A percentile compares a stretch with the other conserved stretches of the same genome.
Evolutionary conservation across 2,329 filamentous ascomycete species (phyloP).

Genomic region (Pyrenophora teres): DNA sequence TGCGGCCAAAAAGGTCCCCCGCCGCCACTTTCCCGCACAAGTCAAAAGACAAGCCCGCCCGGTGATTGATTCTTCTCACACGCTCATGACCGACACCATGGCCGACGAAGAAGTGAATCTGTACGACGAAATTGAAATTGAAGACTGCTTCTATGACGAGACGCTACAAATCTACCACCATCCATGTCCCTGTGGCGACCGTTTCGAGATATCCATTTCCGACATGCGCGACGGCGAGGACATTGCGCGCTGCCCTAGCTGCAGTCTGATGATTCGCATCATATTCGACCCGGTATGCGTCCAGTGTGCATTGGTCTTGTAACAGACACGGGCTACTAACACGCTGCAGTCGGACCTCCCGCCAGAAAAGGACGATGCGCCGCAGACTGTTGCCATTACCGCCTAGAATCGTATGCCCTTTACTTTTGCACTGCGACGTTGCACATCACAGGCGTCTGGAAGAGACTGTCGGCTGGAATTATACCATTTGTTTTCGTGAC

Average conservation of each 20-base stretch:
- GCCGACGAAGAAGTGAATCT: constrained; percentile 61
- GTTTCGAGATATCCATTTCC: constrained; percentile 85
- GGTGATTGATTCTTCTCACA: not conserved
- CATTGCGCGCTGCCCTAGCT: constrained; percentile 96
- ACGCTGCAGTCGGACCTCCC: constrained; percentile 39
- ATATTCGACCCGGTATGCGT: constrained; percentile 80
- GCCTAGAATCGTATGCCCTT: constrained; percentile 20
- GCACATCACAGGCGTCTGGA: constrained; percentile 26
- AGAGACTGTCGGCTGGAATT: not conserved
- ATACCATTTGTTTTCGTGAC: constrained; percentile 3
- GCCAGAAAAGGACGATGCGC: constrained; percentile 30
- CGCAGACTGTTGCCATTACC: constrained; percentile 30
- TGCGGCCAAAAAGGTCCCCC: constrained; percentile 15
- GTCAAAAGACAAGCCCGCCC: constrained; percentile 7
- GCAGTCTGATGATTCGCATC: constrained; percentile 93
- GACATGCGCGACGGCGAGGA: constrained; percentile 89
- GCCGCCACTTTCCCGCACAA: not conserved
- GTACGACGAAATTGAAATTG: constrained; percentile 98
- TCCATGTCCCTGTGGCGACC: constrained; percentile 95
- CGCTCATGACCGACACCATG: constrained; percentile 23
- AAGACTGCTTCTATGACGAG: constrained; percentile 92
- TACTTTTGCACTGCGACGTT: constrained; percentile 4
- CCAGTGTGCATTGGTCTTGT: not conserved
- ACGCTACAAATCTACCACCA: constrained; percentile 91
- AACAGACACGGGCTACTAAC: constrained; percentile 3